Base-by-base conservation (phyloP, 208 protist species). In the Phytomonas sp. region DNA sequence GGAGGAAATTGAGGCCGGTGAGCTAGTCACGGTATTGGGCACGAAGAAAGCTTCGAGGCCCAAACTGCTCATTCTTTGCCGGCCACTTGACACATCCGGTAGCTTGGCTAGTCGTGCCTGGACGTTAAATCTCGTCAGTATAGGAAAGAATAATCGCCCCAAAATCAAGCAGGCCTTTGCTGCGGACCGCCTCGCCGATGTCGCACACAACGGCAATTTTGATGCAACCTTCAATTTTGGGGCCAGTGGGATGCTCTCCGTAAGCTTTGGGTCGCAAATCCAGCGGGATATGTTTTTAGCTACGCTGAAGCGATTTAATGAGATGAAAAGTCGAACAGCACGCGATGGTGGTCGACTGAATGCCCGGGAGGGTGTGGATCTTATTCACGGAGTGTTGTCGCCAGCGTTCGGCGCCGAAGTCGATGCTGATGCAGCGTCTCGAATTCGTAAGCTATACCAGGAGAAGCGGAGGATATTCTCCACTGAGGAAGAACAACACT, bases 271-370 rank as follows among this genome's bases (percentile, higher is more conserved):
- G 74, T 94, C 91, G 5, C 80, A 92, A 76, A 93, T 96, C 72
- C 91, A 96, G 69, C 80, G 91, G 0, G 86, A 94, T 75, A 96
- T 96, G 86, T 94, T 96, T 46, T 71, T 94, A 4, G 84, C 86
- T 0, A 81, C 88, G 2, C 76, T 92, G 28, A 77, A 78, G 0
- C 80, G 80, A 3, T 72, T 84, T 62, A 84, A 86, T 67, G 78
- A 76, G 46, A 71, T 73, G 40, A 69, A 75, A 37, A 37, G 60
- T 32, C 31, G 46, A 56, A 56, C 9, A 56, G 5, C 46, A 6
- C 46, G 20, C 20, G 23, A 26, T 56, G 20, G 5, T 56, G 11
- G 20, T 26, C 46, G 5, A 6, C 5, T 56, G 6, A 26, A 70
- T 60, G 28, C 66, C 0, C 67, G 74, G 23, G 61, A 61, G 20